These are phyloP conservation scores for Porphyrellus sp. DNA, from an alignment of 1,284 basidiomycete species.

Conservation along the genomic window DNA sequence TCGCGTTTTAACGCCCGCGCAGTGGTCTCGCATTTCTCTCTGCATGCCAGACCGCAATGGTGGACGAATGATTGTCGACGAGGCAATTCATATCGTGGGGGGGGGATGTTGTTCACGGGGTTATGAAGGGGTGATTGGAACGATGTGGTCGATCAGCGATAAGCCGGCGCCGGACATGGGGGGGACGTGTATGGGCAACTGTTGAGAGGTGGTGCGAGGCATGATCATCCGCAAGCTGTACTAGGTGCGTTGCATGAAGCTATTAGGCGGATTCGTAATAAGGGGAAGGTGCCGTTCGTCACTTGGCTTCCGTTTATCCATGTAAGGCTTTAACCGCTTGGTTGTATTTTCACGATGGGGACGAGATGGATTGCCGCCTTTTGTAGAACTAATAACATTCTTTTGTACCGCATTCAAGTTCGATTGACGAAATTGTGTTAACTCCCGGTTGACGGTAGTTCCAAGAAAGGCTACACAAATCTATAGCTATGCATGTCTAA, in stretches of 20 bases:
- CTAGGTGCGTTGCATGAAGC: background rate
- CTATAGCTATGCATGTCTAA: background rate
- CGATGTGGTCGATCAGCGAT: background rate
- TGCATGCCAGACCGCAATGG: background rate
- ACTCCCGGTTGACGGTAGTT: too few species aligned
- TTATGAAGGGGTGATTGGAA: background rate
- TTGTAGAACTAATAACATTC: too few species aligned
- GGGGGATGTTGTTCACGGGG: background rate
- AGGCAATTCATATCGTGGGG: background rate
- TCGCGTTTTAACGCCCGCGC: background rate
- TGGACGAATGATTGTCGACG: background rate
- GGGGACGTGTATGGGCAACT: background rate
- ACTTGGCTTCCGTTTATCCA: background rate
- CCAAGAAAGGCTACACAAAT: too few species aligned
- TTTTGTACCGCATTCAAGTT: too few species aligned
- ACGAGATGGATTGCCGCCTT: too few species aligned
- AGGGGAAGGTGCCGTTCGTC: background rate
- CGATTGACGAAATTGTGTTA: too few species aligned
- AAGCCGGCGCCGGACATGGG: background rate
- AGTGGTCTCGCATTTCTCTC: background rate
- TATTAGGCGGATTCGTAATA: background rate
- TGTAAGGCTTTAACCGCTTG: background rate
- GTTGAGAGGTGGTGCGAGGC: background rate
- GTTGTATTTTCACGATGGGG: too few species aligned
- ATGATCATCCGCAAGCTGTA: background rate